Evolutionary conservation across 1,139 yeast species (phyloP).

Genomic region (Yamadazyma spencermartinsiae): DNA sequence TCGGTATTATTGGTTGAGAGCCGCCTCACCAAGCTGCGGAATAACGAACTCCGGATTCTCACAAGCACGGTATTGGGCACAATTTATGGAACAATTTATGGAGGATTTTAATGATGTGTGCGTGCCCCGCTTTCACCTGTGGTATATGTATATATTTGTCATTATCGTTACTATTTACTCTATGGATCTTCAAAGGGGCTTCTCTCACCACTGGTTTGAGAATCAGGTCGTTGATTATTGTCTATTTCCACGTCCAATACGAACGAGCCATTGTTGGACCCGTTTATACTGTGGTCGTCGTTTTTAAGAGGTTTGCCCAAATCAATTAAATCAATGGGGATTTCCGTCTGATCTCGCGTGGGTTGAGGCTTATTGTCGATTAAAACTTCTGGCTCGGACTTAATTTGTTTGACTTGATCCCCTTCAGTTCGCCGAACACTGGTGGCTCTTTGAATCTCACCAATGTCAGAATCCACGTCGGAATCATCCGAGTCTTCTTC

Average conservation of each 20-base stretch:
- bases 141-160: background rate
- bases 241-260: slow-evolving; percentile 40
- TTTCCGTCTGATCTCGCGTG: slow-evolving; percentile 7
- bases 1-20: background rate
- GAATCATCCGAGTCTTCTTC: slow-evolving; percentile 28
- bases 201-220: slow-evolving; percentile 21
- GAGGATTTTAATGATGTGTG: background rate
- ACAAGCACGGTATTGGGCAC: background rate
- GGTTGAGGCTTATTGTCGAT: slow-evolving; percentile 1
- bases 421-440: slow-evolving; percentile 27
- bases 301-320: slow-evolving; percentile 14
- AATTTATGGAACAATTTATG: slow-evolving; percentile 2
- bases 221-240: slow-evolving; percentile 16
- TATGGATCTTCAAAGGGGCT: slow-evolving; percentile 36
- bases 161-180: background rate
- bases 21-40: slow-evolving; percentile 1
- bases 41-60: slow-evolving; percentile 1
- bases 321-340: slow-evolving; percentile 16
- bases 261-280: slow-evolving; percentile 29
- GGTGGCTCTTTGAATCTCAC: slow-evolving; percentile 48
- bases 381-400: slow-evolving; percentile 2
- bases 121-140: background rate
- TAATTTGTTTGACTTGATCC: slow-evolving; percentile 9
- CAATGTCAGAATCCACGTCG: slow-evolving; percentile 50
- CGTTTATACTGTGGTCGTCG: slow-evolving; percentile 8